phyloP scores from a whole-genome alignment of 2,329 filamentous ascomycete species.

The Aspergillus sp. region DNA sequence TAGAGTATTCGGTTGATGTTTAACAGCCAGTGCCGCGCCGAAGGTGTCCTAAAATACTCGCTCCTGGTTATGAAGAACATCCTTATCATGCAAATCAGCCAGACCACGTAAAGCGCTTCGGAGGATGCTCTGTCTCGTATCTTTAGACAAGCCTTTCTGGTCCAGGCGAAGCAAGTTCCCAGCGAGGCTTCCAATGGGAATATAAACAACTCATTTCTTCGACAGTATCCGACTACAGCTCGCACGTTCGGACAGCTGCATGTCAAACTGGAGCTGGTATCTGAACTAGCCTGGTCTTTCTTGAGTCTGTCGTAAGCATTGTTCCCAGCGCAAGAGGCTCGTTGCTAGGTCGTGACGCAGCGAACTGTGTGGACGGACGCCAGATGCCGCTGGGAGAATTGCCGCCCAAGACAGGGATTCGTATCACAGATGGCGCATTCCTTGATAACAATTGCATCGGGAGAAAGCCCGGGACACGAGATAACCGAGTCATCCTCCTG shows the following conservation, averaged over 20 bases:
- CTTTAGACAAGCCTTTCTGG: conserved; percentile 6
- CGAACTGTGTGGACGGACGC: too few relatives aligned
- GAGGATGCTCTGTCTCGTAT: conserved; percentile 9
- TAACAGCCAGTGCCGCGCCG: conserved; percentile 3
- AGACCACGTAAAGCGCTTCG: conserved; percentile 17
- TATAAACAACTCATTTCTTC: conserved; percentile 11
- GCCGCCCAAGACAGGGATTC: too few relatives aligned
- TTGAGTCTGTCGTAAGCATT: too few relatives aligned
- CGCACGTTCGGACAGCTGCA: conserved; percentile 18
- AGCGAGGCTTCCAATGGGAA: conserved; percentile 12
- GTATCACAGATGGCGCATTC: too few relatives aligned
- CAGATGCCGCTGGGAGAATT: too few relatives aligned
- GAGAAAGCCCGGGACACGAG: too few relatives aligned
- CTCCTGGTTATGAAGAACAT: conserved; percentile 26
- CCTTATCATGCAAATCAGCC: conserved; percentile 22
- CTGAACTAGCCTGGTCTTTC: conserved; percentile 22
- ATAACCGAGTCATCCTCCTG: too few relatives aligned
- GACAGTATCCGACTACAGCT: conserved; percentile 16
- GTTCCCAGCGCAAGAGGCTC: too few relatives aligned
- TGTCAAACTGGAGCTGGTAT: conserved; percentile 22
- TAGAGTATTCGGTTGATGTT: conserved; percentile 14
- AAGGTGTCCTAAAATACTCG: conserved; percentile 12
- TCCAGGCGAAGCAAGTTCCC: conserved; percentile 11
- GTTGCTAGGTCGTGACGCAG: too few relatives aligned
- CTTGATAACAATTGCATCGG: too few relatives aligned